Evolutionary conservation across 371 early-diverging fungal genomes (phyloP).

Genomic region (Nematocida sp.): DNA sequence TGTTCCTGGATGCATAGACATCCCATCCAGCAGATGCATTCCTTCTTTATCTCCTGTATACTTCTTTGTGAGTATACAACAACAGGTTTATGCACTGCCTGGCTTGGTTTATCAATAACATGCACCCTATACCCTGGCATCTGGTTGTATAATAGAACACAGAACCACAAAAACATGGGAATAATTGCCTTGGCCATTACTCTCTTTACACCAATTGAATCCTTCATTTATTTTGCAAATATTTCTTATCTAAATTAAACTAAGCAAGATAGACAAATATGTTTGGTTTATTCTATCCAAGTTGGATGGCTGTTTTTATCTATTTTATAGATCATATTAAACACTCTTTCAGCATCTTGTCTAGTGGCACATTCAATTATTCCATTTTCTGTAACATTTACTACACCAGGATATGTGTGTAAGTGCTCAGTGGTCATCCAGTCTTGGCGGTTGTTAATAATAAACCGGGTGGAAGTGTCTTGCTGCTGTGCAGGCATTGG

Average conservation of each 20-base stretch:
- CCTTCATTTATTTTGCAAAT: too few species aligned
- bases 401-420: conserved; percentile 52
- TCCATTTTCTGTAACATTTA: conserved; percentile 32
- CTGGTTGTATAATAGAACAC: background rate
- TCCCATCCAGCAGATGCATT: conserved; percentile 23
- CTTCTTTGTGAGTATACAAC: conserved; percentile 31
- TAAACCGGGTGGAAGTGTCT: conserved; percentile 26
- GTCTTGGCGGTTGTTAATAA: conserved; percentile 42
- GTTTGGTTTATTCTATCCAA: conserved; percentile 24
- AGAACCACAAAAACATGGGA: background rate
- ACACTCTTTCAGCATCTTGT: conserved; percentile 46
- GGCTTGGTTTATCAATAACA: background rate
- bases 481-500: background rate
- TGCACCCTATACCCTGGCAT: background rate
- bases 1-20: background rate
- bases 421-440: conserved; percentile 60
- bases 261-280: background rate
- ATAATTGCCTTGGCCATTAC: background rate
- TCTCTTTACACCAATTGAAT: too few species aligned
- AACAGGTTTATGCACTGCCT: background rate
- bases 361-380: conserved; percentile 31
- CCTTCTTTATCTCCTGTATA: background rate
- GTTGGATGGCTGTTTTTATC: conserved; percentile 34
- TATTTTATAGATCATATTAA: conserved; percentile 41
- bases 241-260: background rate